Base-by-base conservation (phyloP, 345 rosid species). In the Psidium friedrichsthalianum region DNA sequence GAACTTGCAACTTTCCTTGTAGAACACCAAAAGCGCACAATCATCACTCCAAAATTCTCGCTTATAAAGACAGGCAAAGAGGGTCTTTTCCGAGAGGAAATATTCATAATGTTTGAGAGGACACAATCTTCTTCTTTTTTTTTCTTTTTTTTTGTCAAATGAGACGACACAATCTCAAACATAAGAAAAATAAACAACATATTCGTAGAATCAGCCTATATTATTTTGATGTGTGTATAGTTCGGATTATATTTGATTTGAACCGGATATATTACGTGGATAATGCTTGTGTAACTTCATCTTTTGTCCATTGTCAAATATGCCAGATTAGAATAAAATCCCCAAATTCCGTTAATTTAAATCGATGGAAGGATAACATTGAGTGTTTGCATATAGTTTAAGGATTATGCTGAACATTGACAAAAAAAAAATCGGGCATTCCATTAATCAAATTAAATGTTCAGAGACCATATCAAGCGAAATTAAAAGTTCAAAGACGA, bases 1-100 rank as follows among this genome's bases (percentile, higher is more conserved):
- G 74, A 91, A 84, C 49, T 92, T 89, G 56, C 93, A 91, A 53
- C 92, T 90, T 84, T 91, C 82, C 93, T 91, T 89, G 82, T 59
- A 82, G 85, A 84, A 82, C 61, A 12, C n/a, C 53, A 16, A 57
- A 40, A 14, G 58, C 10, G 11, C 51, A 6, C 40, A 44, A 83
- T 32, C 85, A 7, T 2, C n/a, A 18, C 85, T 15, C 27, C 0
- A 83, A 6, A 56, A 24, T 24, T 58, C 80, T 42, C 53, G 22
- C 58, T 51, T 27, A 32, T 52, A 21, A 53, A 52, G 57, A 82
- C 25, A 0, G 49, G 58, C 13, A 52, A 82, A 27, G 42, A 64
- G 36, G 44, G 22, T 10, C 78, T 16, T 49, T 49, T 49, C 51
- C 12, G 12, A 2, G 51, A 52, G 18, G 18, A 14, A 13, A 15